phyloP scores from a whole-genome alignment of 2,329 filamentous ascomycete genomes.

The Immersiporthe knoxdaviesiana region DNA sequence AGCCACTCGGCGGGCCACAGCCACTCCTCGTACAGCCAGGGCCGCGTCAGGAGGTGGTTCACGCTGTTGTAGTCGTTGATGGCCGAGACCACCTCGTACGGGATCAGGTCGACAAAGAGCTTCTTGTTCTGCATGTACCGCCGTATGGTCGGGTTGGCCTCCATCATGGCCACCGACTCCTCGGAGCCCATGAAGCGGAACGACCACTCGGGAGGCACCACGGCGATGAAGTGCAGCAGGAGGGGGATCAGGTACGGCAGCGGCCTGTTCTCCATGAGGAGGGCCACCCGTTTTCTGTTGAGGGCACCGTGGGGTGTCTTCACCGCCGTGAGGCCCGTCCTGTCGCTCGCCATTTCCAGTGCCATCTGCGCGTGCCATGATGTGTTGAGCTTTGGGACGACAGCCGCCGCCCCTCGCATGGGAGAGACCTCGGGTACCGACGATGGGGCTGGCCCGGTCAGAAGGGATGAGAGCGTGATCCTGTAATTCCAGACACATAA shows the following conservation, averaged over 20 bases:
- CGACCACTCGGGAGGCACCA: conserved; percentile 60
- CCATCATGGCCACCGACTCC: conserved; percentile 45
- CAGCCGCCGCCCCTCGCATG: neutral
- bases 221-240: conserved; percentile 58
- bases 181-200: conserved; percentile 59
- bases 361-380: conserved; percentile 16
- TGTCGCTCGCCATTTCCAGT: conserved; percentile 7
- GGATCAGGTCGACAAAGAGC: conserved; percentile 55
- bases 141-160: conserved; percentile 13
- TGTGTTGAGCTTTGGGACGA: conserved; percentile 11
- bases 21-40: conserved; percentile 55
- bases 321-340: conserved; percentile 4
- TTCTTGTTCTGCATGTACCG: conserved; percentile 46
- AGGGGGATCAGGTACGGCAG: conserved; percentile 54
- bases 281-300: conserved; percentile 43
- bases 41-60: conserved; percentile 53
- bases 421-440: neutral
- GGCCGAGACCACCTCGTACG: conserved; percentile 48
- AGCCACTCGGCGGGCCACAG: conserved; percentile 56
- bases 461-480: neutral
- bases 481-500: conserved; percentile 9
- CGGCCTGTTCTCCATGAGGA: conserved; percentile 57
- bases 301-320: conserved; percentile 2
- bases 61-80: conserved; percentile 55
- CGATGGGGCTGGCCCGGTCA: neutral